Percentiles rank a stretch among this genome's conserved stretches.
phyloP scores from a whole-genome alignment of 2,329 filamentous ascomycete species.

The Penicillium sp. region DNA sequence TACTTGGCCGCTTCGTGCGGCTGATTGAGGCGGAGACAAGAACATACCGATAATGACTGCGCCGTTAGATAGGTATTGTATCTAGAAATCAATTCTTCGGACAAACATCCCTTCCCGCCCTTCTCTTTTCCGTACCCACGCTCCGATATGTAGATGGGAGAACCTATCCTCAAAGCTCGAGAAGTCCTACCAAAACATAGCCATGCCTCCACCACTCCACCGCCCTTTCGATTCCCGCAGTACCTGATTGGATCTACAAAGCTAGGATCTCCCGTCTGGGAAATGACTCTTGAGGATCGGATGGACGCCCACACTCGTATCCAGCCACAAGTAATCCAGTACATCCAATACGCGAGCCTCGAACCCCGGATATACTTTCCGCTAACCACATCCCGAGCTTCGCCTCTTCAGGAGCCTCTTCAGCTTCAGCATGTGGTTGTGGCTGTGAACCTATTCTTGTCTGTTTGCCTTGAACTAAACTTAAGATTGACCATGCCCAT shows the following conservation, averaged over 20 bases:
- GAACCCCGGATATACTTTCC: not conserved
- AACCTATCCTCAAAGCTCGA: no score
- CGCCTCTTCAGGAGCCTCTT: not conserved
- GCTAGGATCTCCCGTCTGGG: no score
- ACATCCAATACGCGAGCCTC: no score
- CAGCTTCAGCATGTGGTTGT: not conserved
- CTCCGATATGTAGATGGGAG: not conserved
- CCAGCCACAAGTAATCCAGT: not conserved
- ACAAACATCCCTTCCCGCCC: not conserved
- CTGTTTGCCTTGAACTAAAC: not conserved
- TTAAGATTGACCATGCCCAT: not conserved
- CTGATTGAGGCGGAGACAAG: not conserved
- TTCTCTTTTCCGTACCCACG: not conserved
- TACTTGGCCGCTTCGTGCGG: not conserved
- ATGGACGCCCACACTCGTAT: not conserved
- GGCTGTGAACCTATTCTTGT: not conserved
- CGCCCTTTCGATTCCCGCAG: no score
- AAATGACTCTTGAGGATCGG: not conserved
- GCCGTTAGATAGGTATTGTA: not conserved
- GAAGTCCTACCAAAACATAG: no score
- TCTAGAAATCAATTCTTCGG: not conserved
- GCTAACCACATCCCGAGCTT: not conserved
- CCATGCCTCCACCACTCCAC: no score
- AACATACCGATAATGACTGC: not conserved
- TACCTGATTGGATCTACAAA: no score